Base-by-base conservation (phyloP, 2,329 filamentous ascomycete species). In the Pyricularia sp. region DNA sequence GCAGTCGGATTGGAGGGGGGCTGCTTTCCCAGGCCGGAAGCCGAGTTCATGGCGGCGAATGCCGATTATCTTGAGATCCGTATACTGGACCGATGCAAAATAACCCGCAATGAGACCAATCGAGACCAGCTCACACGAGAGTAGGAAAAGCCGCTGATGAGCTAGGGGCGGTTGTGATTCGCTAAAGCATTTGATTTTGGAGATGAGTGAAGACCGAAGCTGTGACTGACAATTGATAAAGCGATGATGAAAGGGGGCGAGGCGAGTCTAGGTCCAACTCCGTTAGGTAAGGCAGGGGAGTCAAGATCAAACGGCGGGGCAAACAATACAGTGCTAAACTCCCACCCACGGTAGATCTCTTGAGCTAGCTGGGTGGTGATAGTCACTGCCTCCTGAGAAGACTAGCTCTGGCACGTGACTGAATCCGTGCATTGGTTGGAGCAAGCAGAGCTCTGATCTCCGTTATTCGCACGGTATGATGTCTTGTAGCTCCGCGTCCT, bases 21-120 rank as follows among this genome's bases (percentile, higher is more conserved):
- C 80, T 50, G 42, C 42, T 87, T 88, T 78, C 83, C 84, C 78
- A 78, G 68, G 65, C 76, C 79, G 14, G 79, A 75, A 68, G 77
- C 76, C 74, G 77, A 73, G 73, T 71, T 78, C 77, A 78, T 78
- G 68, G 68, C 74, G 63, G 65, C 36, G 23, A 50, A 17, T 50
- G 42, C 42, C 42, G 42, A n/a, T 50, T 50, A 50, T 50, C 20
- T 20, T n/a, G 42, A 50, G 20, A n/a, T 50, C 42, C 20, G 42
- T 50, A 50, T n/a, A 20, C 42, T n/a, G 42, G 20, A n/a, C 42
- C 42, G 42, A 50, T n/a, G 7, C 42, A n/a, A 50, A 50, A 50
- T 50, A 50, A 50, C 42, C 6, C 42, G 14, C 7, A 50, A 20
- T n/a, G 17, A n/a, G 20, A 50, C 17, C 42, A 50, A 50, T n/a